Evolutionary conservation across 805 yeast species (phyloP), one percentile per base, ranked within the genome.

Genomic region (Zygosaccharomyces lentus): DNA sequence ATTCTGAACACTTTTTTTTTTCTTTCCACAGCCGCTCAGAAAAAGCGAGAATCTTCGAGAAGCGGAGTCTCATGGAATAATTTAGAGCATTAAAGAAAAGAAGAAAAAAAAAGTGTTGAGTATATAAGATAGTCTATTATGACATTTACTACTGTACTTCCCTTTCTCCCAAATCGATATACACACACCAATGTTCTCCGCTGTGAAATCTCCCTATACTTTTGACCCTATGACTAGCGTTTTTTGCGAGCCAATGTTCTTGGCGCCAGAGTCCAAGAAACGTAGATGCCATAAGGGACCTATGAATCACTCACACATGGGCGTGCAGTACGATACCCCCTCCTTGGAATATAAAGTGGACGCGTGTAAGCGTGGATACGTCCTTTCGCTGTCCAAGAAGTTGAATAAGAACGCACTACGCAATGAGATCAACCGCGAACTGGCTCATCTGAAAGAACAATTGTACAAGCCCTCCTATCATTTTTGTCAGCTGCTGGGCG

Each of bases 401-500:
- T 45, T 62, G 15, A 45, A 58, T 6, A 40, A 41, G 12, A 53
- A 47, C n/a, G 49, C 45, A 47, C 52, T 60, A 47, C 55, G 49
- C 9, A 21, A 50, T 1, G 56, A 50, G 9, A 46, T 62, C 19
- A 45, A 53, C 30, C 21, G 42, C 2, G 43, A 52, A 21, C 19
- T 59, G 4, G 21, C 40, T 15, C 51, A 49, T 31, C 31, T 57
- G 12, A 58, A 53, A 44, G 57, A 58, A 23, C 45, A 43, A 21
- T 30, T 48, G 25, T 41, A 53, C 32, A 47, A 52, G 29, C 64
- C 65, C 16, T 45, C 34, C 9, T 61, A 59, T 43, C 54, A 45
- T 17, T 37, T 59, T 5, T 64, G 56, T 1, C 48, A 48, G 7
- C 65, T 61, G 38, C 34, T 54, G 9, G 58, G 55, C 37, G 67